phyloP scores from a whole-genome alignment of 1,284 basidiomycete genomes.

The Boletus smithii region DNA sequence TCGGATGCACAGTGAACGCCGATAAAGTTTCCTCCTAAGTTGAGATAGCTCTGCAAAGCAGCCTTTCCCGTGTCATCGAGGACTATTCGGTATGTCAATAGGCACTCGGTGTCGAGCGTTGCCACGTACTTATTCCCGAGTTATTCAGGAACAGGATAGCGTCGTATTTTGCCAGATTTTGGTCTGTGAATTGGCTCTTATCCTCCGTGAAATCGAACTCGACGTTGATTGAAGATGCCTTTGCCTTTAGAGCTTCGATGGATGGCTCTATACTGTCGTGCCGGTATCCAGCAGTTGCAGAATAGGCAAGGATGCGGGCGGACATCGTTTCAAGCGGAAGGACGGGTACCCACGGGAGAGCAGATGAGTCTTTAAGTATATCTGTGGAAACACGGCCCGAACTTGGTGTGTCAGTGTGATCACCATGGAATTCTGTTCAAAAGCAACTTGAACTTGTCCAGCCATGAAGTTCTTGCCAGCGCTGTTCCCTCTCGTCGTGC shows the following conservation, averaged over 20 bases:
- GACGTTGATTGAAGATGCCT: slow-evolving; percentile 44
- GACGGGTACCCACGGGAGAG: neutral
- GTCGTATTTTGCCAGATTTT: slow-evolving; percentile 49
- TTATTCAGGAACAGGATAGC: slow-evolving; percentile 61
- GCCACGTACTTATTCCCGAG: slow-evolving; percentile 51
- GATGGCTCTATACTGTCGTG: slow-evolving; percentile 69
- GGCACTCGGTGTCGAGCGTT: neutral
- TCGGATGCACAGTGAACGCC: slow-evolving; percentile 72
- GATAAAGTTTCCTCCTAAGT: slow-evolving; percentile 68
- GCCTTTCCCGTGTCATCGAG: slow-evolving; percentile 52
- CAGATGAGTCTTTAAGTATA: neutral
- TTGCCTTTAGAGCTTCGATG: slow-evolving; percentile 47
- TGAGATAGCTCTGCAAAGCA: slow-evolving; percentile 58
- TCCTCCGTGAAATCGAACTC: slow-evolving; percentile 60
- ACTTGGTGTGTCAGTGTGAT: neutral
- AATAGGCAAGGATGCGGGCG: slow-evolving; percentile 41
- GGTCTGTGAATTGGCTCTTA: slow-evolving; percentile 46
- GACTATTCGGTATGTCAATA: slow-evolving; percentile 37
- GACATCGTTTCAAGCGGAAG: slow-evolving; percentile 18
- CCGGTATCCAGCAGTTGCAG: slow-evolving; percentile 45
- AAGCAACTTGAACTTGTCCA: slow-evolving; percentile 11
- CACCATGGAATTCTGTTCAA: slow-evolving; percentile 14
- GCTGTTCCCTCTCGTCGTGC: slow-evolving; percentile 2
- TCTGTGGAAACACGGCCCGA: neutral
- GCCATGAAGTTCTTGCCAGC: neutral